phyloP scores from a whole-genome alignment of 1,284 basidiomycete species.

The Rhodotorula sp. region DNA sequence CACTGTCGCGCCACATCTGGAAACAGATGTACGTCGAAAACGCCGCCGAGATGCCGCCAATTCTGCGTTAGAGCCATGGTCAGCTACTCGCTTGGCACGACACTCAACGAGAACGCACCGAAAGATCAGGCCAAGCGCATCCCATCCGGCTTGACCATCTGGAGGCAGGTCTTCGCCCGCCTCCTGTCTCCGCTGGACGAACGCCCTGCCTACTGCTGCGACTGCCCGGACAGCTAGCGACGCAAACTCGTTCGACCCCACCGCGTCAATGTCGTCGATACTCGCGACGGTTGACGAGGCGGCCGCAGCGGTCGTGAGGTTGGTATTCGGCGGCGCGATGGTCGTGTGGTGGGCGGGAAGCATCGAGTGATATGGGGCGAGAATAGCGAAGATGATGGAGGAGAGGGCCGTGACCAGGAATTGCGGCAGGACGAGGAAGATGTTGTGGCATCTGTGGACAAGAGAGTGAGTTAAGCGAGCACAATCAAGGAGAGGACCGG shows the following conservation, averaged over 20 bases:
- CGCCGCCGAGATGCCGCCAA: constrained; percentile 40
- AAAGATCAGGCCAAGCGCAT: constrained; percentile 42
- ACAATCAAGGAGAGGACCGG: background rate
- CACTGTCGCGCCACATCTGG: constrained; percentile 28
- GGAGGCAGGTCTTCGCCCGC: background rate
- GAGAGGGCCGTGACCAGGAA: constrained; percentile 55
- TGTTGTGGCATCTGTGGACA: constrained; percentile 71
- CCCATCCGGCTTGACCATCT: constrained; percentile 17
- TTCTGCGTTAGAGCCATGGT: constrained; percentile 1
- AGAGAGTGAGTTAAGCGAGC: too few species aligned
- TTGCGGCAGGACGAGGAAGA: constrained; percentile 72
- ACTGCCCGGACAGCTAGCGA: background rate
- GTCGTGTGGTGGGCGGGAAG: background rate
- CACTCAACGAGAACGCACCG: constrained; percentile 14
- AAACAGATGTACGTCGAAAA: constrained; percentile 38
- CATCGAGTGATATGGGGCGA: constrained; percentile 48
- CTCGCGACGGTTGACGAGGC: background rate
- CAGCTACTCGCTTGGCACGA: background rate
- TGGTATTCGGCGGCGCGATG: background rate
- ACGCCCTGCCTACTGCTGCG: background rate
- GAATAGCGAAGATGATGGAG: constrained; percentile 53
- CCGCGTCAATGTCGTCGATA: background rate
- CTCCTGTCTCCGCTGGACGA: background rate
- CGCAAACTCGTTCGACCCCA: background rate
- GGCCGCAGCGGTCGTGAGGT: background rate